phyloP scores from a whole-genome alignment of 2,329 filamentous ascomycete species.

The Stagonosporopsis vannaccii region DNA sequence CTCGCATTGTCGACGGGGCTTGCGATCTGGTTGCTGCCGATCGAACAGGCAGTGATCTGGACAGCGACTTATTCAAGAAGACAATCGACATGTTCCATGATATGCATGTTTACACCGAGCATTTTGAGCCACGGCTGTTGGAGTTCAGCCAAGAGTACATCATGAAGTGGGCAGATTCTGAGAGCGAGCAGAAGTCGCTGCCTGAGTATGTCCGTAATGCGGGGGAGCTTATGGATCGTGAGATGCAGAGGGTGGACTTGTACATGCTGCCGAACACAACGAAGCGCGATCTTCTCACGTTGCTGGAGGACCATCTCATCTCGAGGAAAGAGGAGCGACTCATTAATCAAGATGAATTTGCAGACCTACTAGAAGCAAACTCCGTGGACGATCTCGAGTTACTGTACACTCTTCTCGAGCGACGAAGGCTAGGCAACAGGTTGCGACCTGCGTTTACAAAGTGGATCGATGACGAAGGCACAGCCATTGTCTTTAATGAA shows the following conservation, averaged over 20 bases:
- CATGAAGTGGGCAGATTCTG: conserved; percentile 70
- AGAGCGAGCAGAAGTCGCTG: conserved; percentile 67
- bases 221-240: conserved; percentile 71
- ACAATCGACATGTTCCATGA: conserved; percentile 84
- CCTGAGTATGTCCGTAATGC: conserved; percentile 78
- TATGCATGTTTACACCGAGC: conserved; percentile 78
- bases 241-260: conserved; percentile 77
- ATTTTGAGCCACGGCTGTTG: conserved; percentile 81
- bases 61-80: conserved; percentile 72
- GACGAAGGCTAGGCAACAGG: conserved; percentile 73
- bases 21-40: conserved; percentile 79
- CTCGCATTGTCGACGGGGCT: conserved; percentile 70
- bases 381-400: conserved; percentile 75
- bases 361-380: conserved; percentile 74
- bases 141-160: conserved; percentile 73
- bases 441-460: conserved; percentile 77
- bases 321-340: conserved; percentile 65
- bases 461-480: conserved; percentile 80
- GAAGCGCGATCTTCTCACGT: conserved; percentile 74
- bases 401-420: conserved; percentile 78
- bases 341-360: conserved; percentile 70
- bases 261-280: conserved; percentile 86
- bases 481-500: conserved; percentile 79
- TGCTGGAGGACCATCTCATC: conserved; percentile 77
- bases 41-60: conserved; percentile 63